phyloP scores from a whole-genome alignment of 2,329 filamentous ascomycete genomes.

The Aspergillus alliaceus region DNA sequence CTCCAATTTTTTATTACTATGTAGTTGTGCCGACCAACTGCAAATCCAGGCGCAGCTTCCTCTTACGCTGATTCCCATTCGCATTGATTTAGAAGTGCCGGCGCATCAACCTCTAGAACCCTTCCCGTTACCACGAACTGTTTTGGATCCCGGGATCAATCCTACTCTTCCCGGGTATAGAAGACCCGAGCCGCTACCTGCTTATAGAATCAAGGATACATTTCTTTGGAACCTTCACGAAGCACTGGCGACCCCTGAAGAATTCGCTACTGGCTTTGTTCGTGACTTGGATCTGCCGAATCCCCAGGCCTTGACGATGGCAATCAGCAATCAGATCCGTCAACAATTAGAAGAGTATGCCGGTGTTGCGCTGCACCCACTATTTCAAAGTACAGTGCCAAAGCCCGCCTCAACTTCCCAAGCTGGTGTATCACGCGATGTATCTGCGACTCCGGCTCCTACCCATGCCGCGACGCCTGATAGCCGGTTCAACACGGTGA shows the following conservation, averaged over 20 bases:
- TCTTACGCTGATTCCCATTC: slow-evolving; percentile 88
- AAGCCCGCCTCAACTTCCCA: slow-evolving; percentile 20
- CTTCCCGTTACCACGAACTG: slow-evolving; percentile 45
- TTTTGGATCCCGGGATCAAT: slow-evolving; percentile 50
- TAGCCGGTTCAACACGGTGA: slow-evolving; percentile 26
- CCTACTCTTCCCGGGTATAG: slow-evolving; percentile 76
- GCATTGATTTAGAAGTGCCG: slow-evolving; percentile 90
- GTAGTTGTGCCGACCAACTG: slow-evolving; percentile 57
- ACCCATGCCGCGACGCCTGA: slow-evolving; percentile 62
- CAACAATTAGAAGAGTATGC: slow-evolving; percentile 96
- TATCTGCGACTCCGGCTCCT: slow-evolving; percentile 55
- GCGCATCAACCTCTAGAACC: slow-evolving; percentile 57
- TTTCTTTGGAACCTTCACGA: slow-evolving; percentile 98
- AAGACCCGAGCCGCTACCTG: slow-evolving; percentile 73
- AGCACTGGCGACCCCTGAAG: slow-evolving; percentile 87
- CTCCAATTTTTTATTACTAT: slow-evolving; percentile 8
- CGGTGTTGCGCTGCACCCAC: slow-evolving; percentile 85
- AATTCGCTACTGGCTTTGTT: slow-evolving; percentile 87
- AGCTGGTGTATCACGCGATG: slow-evolving; percentile 50
- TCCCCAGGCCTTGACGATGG: slow-evolving; percentile 65
- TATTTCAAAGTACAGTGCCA: slow-evolving; percentile 65
- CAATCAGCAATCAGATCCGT: slow-evolving; percentile 91
- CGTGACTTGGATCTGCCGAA: slow-evolving; percentile 91
- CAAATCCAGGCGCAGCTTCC: slow-evolving; percentile 73
- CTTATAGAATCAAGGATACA: slow-evolving; percentile 88